A percentile compares a stretch with the other conserved stretches of the same genome.
These are phyloP conservation scores for Fraxinus sp. DNA, from an alignment of 305 asterid species.

Conservation along the genomic window DNA sequence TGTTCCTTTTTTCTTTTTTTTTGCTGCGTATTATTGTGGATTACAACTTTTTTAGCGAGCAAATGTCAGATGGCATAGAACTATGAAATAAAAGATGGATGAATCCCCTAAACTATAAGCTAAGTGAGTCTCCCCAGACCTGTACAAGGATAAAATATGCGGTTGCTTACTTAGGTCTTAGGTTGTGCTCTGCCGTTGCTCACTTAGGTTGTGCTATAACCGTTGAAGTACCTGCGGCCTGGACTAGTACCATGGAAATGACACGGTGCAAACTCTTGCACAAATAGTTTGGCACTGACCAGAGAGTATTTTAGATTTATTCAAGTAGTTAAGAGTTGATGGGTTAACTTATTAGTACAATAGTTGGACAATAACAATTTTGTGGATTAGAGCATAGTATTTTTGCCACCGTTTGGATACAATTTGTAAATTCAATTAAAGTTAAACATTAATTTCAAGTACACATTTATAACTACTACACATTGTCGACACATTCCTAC, in stretches of 20 bases:
- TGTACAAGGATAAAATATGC: background rate
- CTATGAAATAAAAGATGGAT: background rate
- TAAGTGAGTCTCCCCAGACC: background rate
- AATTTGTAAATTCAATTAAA: background rate
- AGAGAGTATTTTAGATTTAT: background rate
- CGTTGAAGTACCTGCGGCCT: background rate
- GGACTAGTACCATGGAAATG: constrained; percentile 13
- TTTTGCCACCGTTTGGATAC: background rate
- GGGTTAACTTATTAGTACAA: background rate
- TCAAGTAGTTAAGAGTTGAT: background rate
- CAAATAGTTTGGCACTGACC: constrained; percentile 13
- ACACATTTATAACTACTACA: background rate
- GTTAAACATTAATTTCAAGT: background rate
- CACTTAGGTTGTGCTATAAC: background rate
- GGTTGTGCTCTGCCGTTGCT: background rate
- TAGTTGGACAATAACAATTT: background rate
- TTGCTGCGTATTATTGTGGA: background rate
- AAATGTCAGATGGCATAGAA: background rate
- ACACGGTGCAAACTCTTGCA: constrained; percentile 6
- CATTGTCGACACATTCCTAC: background rate
- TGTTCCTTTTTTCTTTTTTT: background rate
- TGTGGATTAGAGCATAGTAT: background rate
- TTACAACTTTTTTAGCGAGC: background rate
- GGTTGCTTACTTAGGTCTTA: background rate
- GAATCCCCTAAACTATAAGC: background rate